phyloP scores from a whole-genome alignment of 2,329 filamentous ascomycete species.

The Colletotrichum spinosum region DNA sequence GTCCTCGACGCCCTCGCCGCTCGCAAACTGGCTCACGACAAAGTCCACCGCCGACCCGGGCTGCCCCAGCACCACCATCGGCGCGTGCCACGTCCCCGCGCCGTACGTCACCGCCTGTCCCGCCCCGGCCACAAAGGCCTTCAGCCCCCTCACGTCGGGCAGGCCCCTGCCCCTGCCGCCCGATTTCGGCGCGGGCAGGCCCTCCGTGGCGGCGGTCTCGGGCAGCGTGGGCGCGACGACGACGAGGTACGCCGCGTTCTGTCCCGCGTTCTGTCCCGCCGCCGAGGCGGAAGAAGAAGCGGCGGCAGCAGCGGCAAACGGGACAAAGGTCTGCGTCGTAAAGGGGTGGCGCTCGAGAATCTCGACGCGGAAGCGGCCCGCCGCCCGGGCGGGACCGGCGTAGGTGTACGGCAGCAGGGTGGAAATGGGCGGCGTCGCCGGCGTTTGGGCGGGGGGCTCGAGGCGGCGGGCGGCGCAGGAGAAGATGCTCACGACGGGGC shows the following conservation, averaged over 20 bases:
- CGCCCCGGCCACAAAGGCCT: conserved; percentile 82
- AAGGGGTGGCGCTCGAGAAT: conserved; percentile 93
- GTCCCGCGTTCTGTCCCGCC: conserved; percentile 27
- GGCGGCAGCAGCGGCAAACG: conserved; percentile 64
- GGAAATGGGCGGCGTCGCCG: conserved; percentile 24
- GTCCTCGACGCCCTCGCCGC: conserved; percentile 85
- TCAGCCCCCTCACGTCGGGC: conserved; percentile 77
- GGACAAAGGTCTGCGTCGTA: conserved; percentile 93
- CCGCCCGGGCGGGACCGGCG: conserved; percentile 19
- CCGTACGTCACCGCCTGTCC: conserved; percentile 92
- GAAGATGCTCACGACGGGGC: conserved; percentile 87
- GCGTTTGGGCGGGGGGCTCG: conserved; percentile 13
- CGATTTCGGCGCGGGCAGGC: conserved; percentile 52
- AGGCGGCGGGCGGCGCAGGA: conserved; percentile 78
- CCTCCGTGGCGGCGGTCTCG: conserved; percentile 45
- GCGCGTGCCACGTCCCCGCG: conserved; percentile 93
- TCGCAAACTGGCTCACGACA: conserved; percentile 89
- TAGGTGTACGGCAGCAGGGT: conserved; percentile 37
- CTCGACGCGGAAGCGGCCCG: conserved; percentile 68
- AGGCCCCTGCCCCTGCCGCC: conserved; percentile 62
- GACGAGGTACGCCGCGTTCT: conserved; percentile 75
- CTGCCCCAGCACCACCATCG: conserved; percentile 87
- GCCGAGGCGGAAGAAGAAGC: conserved; percentile 25
- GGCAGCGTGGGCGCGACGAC: conserved; percentile 83
- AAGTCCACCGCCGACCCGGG: conserved; percentile 77